phyloP scores from a whole-genome alignment of 208 protist species.

The Leishmania tarentolae region DNA sequence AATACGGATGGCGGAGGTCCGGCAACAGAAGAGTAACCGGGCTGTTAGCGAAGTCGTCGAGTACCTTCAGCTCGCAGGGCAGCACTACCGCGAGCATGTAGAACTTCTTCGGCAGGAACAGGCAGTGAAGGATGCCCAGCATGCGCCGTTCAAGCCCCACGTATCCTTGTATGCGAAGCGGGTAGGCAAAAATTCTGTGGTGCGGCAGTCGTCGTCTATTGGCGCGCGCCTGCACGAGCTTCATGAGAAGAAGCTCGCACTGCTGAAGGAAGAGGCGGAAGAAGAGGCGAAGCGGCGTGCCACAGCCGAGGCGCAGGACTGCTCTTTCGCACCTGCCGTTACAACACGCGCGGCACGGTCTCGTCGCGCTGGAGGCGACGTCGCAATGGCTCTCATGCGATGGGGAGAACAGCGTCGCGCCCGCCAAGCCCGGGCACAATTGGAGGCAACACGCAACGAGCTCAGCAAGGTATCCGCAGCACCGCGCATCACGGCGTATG shows the following conservation, averaged over 20 bases:
- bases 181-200: conserved; percentile 30
- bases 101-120: conserved; percentile 64
- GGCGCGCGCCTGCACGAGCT: conserved; percentile 64
- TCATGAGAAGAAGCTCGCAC: conserved; percentile 40
- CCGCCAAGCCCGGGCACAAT: conserved; percentile 29
- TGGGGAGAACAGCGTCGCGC: conserved; percentile 56
- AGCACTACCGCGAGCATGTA: conserved; percentile 64
- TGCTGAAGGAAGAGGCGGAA: conserved; percentile 34
- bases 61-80: conserved; percentile 60
- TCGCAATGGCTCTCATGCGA: conserved; percentile 20
- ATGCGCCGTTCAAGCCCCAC: conserved; percentile 50
- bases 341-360: conserved; percentile 38
- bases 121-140: conserved; percentile 40
- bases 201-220: conserved; percentile 46
- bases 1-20: conserved; percentile 2
- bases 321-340: conserved; percentile 43
- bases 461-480: conserved; percentile 31
- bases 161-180: conserved; percentile 53
- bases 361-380: conserved; percentile 20
- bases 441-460: conserved; percentile 39
- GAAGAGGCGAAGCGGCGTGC: conserved; percentile 22
- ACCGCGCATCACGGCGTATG: conserved; percentile 64
- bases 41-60: conserved; percentile 49
- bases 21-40: not conserved
- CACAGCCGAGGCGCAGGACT: conserved; percentile 19